Conservation (phyloP, 495 filamentous ascomycete genomes). For the Penicillium cataractarum region DNA sequence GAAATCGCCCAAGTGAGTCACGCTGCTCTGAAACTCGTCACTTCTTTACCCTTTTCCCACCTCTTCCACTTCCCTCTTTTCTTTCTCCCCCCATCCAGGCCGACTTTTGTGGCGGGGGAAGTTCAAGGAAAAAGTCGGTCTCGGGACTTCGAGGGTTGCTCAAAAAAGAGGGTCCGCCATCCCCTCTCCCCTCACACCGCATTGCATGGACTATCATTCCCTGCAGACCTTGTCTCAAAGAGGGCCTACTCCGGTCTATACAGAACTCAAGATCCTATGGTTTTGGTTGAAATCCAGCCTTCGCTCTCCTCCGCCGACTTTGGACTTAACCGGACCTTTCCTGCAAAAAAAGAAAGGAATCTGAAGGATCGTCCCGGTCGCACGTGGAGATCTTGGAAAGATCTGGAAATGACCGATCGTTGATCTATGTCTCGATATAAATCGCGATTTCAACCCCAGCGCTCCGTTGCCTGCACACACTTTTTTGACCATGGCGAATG, state of each 20-base stretch:
- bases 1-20: conserved; percentile 50
- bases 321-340: conserved; percentile 16
- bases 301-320: neutral
- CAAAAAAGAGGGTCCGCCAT: conserved; percentile 21
- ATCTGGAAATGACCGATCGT: neutral
- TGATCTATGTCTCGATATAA: neutral
- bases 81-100: neutral
- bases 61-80: neutral
- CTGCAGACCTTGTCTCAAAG: conserved; percentile 10
- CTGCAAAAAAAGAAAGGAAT: conserved; percentile 4
- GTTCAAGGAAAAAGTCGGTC: neutral
- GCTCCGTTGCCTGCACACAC: neutral
- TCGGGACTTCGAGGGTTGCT: conserved; percentile 5
- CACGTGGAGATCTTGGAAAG: conserved; percentile 1
- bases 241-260: neutral
- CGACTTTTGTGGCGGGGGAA: neutral
- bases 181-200: conserved; percentile 24
- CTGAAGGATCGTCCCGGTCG: conserved; percentile 3
- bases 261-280: neutral
- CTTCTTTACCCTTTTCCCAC: neutral
- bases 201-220: conserved; percentile 23
- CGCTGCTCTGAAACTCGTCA: neutral
- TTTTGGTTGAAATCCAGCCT: neutral
- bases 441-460: neutral
- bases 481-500: conserved; percentile 12